A percentile compares a stretch with the other conserved stretches of the same genome.
phyloP scores from a whole-genome alignment of 2,329 filamentous ascomycete genomes.

The Aspergillus ustus region DNA sequence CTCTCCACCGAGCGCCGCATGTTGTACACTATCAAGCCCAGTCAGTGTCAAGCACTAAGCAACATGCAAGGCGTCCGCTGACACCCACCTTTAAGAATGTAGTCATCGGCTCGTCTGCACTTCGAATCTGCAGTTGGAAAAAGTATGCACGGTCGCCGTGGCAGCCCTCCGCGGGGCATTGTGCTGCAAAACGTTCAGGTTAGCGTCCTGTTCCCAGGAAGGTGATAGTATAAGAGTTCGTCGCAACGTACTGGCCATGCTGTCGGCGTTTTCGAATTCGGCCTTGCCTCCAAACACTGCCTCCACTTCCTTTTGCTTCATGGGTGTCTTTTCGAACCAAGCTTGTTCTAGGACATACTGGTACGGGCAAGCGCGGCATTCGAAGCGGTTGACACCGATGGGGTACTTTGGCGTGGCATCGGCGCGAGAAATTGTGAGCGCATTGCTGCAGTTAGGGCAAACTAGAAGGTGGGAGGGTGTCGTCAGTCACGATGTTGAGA shows the following conservation, averaged over 20 bases:
- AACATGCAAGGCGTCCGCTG: slow-evolving; percentile 20
- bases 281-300: slow-evolving; percentile 87
- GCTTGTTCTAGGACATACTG: slow-evolving; percentile 79
- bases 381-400: slow-evolving; percentile 73
- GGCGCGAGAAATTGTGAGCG: slow-evolving; percentile 50
- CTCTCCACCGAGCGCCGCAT: slow-evolving; percentile 54
- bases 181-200: slow-evolving; percentile 55
- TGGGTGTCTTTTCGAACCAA: slow-evolving; percentile 78
- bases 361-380: slow-evolving; percentile 95
- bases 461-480: slow-evolving; percentile 35
- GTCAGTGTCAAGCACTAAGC: slow-evolving; percentile 22
- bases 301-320: slow-evolving; percentile 85
- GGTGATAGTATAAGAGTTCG: neutral
- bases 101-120: slow-evolving; percentile 98
- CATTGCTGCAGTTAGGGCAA: slow-evolving; percentile 56
- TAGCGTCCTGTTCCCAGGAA: slow-evolving; percentile 15
- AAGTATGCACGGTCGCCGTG: slow-evolving; percentile 85
- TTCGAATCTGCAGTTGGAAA: slow-evolving; percentile 96
- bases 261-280: slow-evolving; percentile 90
- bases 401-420: slow-evolving; percentile 44
- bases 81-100: slow-evolving; percentile 80
- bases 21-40: slow-evolving; percentile 47
- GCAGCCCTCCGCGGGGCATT: slow-evolving; percentile 82
- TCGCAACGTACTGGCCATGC: slow-evolving; percentile 63
- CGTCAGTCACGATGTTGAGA: slow-evolving; percentile 23